Percentiles rank a stretch among this genome's conserved stretches.
Conservation (phyloP, 2,329 filamentous ascomycete species). For the Pseudogymnoascus sp. region DNA sequence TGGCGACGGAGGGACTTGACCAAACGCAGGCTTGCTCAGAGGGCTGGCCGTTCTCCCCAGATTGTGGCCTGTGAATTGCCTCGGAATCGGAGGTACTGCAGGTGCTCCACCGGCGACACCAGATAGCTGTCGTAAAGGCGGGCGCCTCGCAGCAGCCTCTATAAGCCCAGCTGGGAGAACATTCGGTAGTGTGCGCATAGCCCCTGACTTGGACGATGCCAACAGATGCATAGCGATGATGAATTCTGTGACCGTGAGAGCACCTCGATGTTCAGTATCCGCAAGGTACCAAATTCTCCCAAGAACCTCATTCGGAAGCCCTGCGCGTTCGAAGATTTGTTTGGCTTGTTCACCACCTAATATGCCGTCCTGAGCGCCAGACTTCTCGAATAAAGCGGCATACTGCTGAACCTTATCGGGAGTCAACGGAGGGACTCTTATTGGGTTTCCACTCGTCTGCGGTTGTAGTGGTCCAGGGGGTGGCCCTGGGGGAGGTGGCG, state of each 20-base stretch:
- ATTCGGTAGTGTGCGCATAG: conserved; percentile 69
- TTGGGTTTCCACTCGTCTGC: conserved; percentile 57
- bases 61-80: conserved; percentile 66
- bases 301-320: conserved; percentile 79
- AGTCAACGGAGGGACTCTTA: conserved; percentile 81
- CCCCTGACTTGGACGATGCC: conserved; percentile 79
- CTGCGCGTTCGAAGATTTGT: conserved; percentile 89
- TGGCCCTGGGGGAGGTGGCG: conserved; percentile 40
- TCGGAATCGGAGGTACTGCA: conserved; percentile 59
- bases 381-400: conserved; percentile 81
- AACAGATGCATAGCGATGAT: conserved; percentile 97
- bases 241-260: conserved; percentile 82
- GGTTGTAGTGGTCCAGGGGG: conserved; percentile 39
- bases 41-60: conserved; percentile 52
- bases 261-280: conserved; percentile 86
- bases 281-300: conserved; percentile 95
- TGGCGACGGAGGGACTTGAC: conserved; percentile 30
- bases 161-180: conserved; percentile 79
- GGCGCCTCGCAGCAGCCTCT: conserved; percentile 75
- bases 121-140: conserved; percentile 35
- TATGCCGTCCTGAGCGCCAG: conserved; percentile 66
- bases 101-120: conserved; percentile 30
- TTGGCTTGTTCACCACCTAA: conserved; percentile 82
- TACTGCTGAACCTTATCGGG: conserved; percentile 89
- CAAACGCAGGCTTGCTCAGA: conserved; percentile 42